Evolutionary conservation across 2,329 filamentous ascomycete species (phyloP).

Genomic region (Phaeophleospora eucalypticola): DNA sequence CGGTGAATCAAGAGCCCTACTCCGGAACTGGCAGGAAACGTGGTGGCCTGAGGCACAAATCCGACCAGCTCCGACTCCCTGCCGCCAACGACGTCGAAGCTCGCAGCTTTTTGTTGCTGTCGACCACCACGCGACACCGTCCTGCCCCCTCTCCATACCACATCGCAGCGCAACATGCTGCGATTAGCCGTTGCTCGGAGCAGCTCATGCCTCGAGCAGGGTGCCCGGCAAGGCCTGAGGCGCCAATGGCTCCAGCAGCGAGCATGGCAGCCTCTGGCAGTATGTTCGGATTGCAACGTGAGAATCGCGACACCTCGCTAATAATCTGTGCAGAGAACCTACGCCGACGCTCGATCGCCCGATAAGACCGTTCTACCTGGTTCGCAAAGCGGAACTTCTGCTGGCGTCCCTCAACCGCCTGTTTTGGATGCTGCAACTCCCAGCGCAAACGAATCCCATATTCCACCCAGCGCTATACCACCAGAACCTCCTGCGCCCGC

Average conservation of each 20-base stretch:
- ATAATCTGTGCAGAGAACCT: constrained; percentile 23
- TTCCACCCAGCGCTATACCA: constrained; percentile 17
- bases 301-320: background rate
- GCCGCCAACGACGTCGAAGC: background rate
- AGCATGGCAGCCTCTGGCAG: constrained; percentile 8
- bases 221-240: constrained; percentile 7
- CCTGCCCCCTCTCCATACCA: background rate
- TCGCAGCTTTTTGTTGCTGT: background rate
- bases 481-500: constrained; percentile 26
- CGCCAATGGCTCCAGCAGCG: constrained; percentile 16
- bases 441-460: background rate
- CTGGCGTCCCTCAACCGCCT: constrained; percentile 31
- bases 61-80: background rate
- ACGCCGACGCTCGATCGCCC: constrained; percentile 28
- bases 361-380: constrained; percentile 35
- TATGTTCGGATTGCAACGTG: background rate
- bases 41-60: background rate
- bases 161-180: constrained; percentile 16
- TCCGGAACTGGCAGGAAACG: too few species aligned
- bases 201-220: constrained; percentile 16
- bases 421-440: constrained; percentile 21
- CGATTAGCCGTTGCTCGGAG: constrained; percentile 21
- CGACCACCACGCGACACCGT: background rate
- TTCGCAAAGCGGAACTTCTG: constrained; percentile 25
- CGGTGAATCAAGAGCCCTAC: too few species aligned